phyloP scores from a whole-genome alignment of 257 asterid species.

The Solanum pinnatisectum region DNA sequence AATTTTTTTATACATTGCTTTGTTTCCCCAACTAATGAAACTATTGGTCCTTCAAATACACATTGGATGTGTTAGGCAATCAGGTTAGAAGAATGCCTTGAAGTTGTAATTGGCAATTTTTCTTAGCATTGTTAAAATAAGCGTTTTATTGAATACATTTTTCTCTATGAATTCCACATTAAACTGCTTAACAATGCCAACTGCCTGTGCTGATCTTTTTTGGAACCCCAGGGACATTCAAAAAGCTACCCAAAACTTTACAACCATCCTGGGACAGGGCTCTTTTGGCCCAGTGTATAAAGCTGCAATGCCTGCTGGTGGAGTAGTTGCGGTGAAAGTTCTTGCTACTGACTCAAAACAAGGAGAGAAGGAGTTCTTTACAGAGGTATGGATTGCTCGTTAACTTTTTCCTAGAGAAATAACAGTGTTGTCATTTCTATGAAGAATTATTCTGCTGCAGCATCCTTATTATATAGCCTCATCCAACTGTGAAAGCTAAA shows the following conservation, averaged over 20 bases:
- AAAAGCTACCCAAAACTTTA: slow-evolving; percentile 81
- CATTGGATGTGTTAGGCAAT: background rate
- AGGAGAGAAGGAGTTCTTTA: slow-evolving; percentile 93
- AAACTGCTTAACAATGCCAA: background rate
- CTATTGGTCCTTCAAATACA: background rate
- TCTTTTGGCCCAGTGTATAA: slow-evolving; percentile 96
- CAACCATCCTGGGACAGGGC: slow-evolving; percentile 85
- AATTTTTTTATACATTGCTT: background rate
- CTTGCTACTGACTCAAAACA: slow-evolving; percentile 94
- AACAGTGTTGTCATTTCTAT: background rate
- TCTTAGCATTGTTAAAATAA: background rate
- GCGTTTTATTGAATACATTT: background rate
- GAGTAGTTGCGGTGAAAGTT: slow-evolving; percentile 89
- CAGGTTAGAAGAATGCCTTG: background rate
- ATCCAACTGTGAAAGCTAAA: background rate
- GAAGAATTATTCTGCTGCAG: background rate
- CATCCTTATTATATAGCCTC: background rate
- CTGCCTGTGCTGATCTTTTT: slow-evolving; percentile 1
- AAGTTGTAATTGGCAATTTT: background rate
- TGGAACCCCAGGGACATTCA: slow-evolving; percentile 69
- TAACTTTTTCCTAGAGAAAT: background rate
- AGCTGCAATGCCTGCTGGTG: slow-evolving; percentile 77
- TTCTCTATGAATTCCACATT: background rate
- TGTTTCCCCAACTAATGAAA: background rate
- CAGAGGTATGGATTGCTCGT: slow-evolving; percentile 49